Evolutionary conservation across 2,329 filamentous ascomycete genomes (phyloP).

Genomic region (Echinosphaeria canescens): DNA sequence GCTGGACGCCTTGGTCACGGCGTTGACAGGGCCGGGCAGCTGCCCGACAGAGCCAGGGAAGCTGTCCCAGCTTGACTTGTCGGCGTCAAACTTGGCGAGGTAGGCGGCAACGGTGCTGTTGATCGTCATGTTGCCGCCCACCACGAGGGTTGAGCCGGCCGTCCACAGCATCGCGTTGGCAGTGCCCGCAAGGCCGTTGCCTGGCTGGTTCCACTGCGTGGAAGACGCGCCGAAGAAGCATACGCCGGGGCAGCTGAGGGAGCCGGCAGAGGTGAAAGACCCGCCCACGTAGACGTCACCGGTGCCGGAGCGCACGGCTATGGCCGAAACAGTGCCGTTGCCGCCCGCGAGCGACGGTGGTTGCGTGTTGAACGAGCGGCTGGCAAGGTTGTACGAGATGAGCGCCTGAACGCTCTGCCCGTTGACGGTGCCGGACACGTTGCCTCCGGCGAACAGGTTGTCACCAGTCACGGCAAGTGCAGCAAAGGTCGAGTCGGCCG

Average conservation of each 20-base stretch:
- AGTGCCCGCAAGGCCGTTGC: slow-evolving; percentile 45
- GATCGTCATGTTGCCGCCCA: slow-evolving; percentile 55
- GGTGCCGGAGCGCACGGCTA: slow-evolving; percentile 48
- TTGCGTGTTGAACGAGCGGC: slow-evolving; percentile 42
- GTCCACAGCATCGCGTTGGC: slow-evolving; percentile 61
- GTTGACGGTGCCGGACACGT: slow-evolving; percentile 48
- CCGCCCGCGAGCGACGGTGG: slow-evolving; percentile 54
- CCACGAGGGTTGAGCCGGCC: slow-evolving; percentile 46
- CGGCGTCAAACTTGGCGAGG: slow-evolving; percentile 53
- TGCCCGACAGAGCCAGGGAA: slow-evolving; percentile 37
- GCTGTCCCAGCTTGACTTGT: slow-evolving; percentile 40
- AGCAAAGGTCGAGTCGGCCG: slow-evolving; percentile 52
- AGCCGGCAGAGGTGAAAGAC: slow-evolving; percentile 63
- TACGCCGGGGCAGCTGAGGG: slow-evolving; percentile 60
- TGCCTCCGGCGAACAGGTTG: slow-evolving; percentile 65
- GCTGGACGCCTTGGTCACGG: slow-evolving; percentile 51
- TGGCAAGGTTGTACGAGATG: slow-evolving; percentile 55
- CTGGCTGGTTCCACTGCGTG: slow-evolving; percentile 63
- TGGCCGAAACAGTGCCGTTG: slow-evolving; percentile 52
- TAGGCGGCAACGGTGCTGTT: slow-evolving; percentile 37
- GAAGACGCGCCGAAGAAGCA: slow-evolving; percentile 55
- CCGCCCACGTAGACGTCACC: slow-evolving; percentile 72
- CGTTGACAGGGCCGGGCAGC: slow-evolving; percentile 63
- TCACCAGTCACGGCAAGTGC: slow-evolving; percentile 45
- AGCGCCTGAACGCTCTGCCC: slow-evolving; percentile 47